Evolutionary conservation across 2,329 filamentous ascomycete species (phyloP).

Genomic region (Diaporthe caulivora): DNA sequence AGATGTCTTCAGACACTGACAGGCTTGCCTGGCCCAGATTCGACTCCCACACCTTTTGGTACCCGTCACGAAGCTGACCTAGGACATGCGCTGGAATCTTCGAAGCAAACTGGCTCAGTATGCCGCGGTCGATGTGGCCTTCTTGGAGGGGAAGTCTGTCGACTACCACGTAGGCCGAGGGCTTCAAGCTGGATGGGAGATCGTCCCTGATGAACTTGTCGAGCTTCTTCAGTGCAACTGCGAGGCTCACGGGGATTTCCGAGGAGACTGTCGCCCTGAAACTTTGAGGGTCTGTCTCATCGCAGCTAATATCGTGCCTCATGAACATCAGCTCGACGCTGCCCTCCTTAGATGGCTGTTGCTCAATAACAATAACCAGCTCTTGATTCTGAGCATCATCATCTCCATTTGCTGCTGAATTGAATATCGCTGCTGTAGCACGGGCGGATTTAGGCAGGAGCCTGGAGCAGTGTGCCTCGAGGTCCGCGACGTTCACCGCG

Average conservation of each 20-base stretch:
- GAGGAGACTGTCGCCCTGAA: conserved; percentile 40
- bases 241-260: conserved; percentile 47
- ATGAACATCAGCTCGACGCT: conserved; percentile 40
- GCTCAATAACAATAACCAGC: conserved; percentile 51
- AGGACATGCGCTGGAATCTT: conserved; percentile 42
- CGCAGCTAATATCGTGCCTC: conserved; percentile 43
- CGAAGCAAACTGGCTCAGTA: conserved; percentile 48
- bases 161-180: conserved; percentile 56
- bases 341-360: conserved; percentile 44
- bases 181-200: conserved; percentile 62
- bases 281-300: conserved; percentile 42
- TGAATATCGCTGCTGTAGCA: conserved; percentile 46
- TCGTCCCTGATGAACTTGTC: conserved; percentile 56
- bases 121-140: conserved; percentile 49
- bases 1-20: conserved; percentile 51
- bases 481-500: conserved; percentile 53
- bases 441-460: conserved; percentile 49
- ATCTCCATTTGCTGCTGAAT: background rate
- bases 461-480: conserved; percentile 53
- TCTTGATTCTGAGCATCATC: conserved; percentile 28
- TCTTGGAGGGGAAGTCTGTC: conserved; percentile 49
- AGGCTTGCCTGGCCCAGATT: conserved; percentile 45
- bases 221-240: conserved; percentile 52
- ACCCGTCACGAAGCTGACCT: conserved; percentile 42
- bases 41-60: conserved; percentile 49